phyloP scores from a whole-genome alignment of 805 yeast genomes.

The Metschnikowia koreensis region DNA sequence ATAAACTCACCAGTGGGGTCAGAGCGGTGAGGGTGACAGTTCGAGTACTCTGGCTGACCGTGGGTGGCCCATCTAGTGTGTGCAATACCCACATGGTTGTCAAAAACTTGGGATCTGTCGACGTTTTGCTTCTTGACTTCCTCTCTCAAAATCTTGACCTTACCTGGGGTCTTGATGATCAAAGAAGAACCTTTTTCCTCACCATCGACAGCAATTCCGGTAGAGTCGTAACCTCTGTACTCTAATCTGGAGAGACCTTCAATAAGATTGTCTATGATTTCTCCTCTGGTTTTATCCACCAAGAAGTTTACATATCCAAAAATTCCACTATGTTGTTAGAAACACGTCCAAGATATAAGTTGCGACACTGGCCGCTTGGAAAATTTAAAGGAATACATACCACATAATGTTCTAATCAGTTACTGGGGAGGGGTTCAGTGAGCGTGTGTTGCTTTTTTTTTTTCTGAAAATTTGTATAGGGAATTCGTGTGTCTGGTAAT shows the following conservation, averaged over 20 bases:
- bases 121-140: conserved; percentile 53
- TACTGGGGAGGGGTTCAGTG: neutral
- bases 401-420: conserved; percentile 13
- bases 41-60: conserved; percentile 81
- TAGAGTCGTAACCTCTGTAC: conserved; percentile 97
- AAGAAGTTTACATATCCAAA: conserved; percentile 96
- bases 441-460: neutral
- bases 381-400: conserved; percentile 8
- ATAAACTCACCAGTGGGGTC: conserved; percentile 81
- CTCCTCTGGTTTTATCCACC: conserved; percentile 89
- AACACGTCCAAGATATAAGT: neutral
- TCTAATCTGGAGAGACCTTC: conserved; percentile 86
- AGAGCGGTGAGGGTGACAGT: conserved; percentile 96
- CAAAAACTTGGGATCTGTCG: conserved; percentile 63
- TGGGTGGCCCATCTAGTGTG: conserved; percentile 99
- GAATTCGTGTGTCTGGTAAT: conserved; percentile 3
- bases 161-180: conserved; percentile 85
- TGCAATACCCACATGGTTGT: conserved; percentile 92
- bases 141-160: conserved; percentile 76
- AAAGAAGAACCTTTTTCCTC: conserved; percentile 68
- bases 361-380: neutral
- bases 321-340: conserved; percentile 67
- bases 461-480: conserved; percentile 1
- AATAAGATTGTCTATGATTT: conserved; percentile 81
- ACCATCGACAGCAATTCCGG: conserved; percentile 95